Evolutionary conservation across 345 rosid genomes (phyloP).

Genomic region (Eucalyptus guilfoylei): DNA sequence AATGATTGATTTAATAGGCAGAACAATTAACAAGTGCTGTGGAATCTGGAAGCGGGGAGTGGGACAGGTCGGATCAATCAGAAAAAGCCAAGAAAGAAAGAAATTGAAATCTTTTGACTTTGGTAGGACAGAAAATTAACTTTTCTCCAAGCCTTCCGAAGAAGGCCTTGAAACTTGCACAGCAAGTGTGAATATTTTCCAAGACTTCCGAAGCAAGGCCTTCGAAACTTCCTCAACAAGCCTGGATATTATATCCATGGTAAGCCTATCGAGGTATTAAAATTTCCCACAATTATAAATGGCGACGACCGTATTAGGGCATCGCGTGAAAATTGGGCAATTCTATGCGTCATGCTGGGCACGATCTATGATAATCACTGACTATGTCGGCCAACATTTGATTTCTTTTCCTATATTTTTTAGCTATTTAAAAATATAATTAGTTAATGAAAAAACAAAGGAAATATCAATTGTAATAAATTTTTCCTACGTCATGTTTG

Average conservation of each 20-base stretch:
- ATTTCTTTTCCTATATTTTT: not conserved
- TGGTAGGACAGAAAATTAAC: not conserved
- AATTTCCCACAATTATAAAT: not conserved
- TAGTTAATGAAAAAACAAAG: not conserved
- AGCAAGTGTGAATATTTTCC: not conserved
- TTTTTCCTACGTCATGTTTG: not conserved
- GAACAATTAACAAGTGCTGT: not conserved
- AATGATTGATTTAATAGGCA: not conserved
- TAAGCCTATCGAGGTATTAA: not conserved
- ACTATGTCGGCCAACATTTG: accelerated
- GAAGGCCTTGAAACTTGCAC: not conserved
- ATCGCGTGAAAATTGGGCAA: not conserved
- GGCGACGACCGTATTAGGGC: not conserved
- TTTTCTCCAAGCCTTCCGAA: not conserved
- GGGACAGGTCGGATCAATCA: not conserved
- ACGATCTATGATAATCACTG: not conserved
- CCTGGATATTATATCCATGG: not conserved
- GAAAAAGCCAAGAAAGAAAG: not conserved
- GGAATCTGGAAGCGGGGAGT: not conserved
- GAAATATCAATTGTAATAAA: not conserved
- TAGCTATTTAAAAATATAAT: not conserved
- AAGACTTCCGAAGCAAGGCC: not conserved
- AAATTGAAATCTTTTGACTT: not conserved
- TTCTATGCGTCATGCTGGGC: not conserved
- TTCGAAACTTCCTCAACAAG: not conserved